Base-by-base conservation (phyloP, 164 flowering plant genomes). In the Berberis thunbergii region DNA sequence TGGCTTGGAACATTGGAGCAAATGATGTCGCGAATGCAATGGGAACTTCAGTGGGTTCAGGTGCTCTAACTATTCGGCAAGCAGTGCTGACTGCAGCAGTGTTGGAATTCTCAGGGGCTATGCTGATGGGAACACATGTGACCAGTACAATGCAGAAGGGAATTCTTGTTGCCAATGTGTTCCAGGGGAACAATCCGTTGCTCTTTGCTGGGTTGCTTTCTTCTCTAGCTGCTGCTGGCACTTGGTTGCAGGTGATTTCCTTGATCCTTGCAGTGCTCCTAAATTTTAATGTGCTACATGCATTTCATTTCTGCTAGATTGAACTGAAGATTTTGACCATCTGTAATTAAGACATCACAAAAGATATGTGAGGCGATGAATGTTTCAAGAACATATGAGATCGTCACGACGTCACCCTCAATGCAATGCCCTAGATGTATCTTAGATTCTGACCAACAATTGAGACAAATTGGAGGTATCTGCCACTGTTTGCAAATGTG, bases 1-100 rank as follows among this genome's bases (percentile, higher is more conserved):
- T 93, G 98, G 98, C 98, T 11, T 90, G 98, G 98, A 93, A 93
- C 56, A 93, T 93, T 54, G 98, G 98, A 49, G 98, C 98, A 9
- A 93, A 93, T 59, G 98, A 90, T 65, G 98, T 93, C 56, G 98
- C 98, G 8, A 93, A 93, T 73, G 97, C 98, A 9, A 90, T 90
- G 97, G 98, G 98, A 57, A 93, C 98, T 39, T 90, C 97, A 7
- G 98, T 93, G 12, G 98, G 98, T 1, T 90, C 97, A 0, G 96
- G 97, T 11, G 99, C 99, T 9, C 72, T 95, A 71, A 75, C 86
- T 44, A 80, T 89, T 12, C 68, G 91, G 67, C 96, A 91, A 77
- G 99, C 99, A 2, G 97, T 91, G 72, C 10, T 91, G 64, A 86
- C 82, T 2, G 99, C 99, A 0, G 96, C 89, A 0, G 83, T 95